phyloP scores from a whole-genome alignment of 2,329 filamentous ascomycete species.

The Colletotrichum sp. region DNA sequence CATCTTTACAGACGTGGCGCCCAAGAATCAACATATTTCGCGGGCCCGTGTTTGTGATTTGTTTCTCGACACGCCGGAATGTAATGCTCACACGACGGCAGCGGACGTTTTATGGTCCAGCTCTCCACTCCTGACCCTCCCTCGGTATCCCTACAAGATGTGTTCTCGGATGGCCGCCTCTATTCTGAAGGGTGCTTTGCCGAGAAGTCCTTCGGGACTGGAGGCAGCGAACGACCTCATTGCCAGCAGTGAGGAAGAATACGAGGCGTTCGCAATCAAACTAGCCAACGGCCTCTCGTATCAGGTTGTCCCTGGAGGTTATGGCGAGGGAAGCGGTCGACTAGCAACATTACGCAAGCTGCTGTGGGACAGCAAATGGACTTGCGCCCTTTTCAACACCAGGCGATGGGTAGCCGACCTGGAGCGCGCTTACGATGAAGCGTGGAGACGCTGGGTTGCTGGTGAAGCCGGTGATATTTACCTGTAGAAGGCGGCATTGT shows the following conservation, averaged over 20 bases:
- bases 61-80: constrained; percentile 96
- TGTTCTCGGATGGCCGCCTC: constrained; percentile 97
- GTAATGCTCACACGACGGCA: constrained; percentile 96
- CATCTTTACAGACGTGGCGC: constrained; percentile 94
- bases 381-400: constrained; percentile 89
- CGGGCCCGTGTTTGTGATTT: constrained; percentile 91
- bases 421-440: constrained; percentile 85
- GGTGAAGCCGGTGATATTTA: constrained; percentile 94
- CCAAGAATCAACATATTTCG: constrained; percentile 92
- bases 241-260: constrained; percentile 77
- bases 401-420: constrained; percentile 88
- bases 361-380: constrained; percentile 84
- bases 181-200: constrained; percentile 88
- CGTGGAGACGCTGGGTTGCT: constrained; percentile 86
- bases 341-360: constrained; percentile 80
- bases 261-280: constrained; percentile 77
- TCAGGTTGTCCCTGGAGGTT: constrained; percentile 42
- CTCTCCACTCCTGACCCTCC: constrained; percentile 88
- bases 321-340: constrained; percentile 67
- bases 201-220: constrained; percentile 70
- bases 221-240: constrained; percentile 78
- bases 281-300: constrained; percentile 72
- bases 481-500: constrained; percentile 51
- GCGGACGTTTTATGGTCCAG: constrained; percentile 97
- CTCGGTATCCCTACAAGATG: constrained; percentile 97